Conservation (phyloP, 306 rosid genomes). For the Erythrophleum fordii region DNA sequence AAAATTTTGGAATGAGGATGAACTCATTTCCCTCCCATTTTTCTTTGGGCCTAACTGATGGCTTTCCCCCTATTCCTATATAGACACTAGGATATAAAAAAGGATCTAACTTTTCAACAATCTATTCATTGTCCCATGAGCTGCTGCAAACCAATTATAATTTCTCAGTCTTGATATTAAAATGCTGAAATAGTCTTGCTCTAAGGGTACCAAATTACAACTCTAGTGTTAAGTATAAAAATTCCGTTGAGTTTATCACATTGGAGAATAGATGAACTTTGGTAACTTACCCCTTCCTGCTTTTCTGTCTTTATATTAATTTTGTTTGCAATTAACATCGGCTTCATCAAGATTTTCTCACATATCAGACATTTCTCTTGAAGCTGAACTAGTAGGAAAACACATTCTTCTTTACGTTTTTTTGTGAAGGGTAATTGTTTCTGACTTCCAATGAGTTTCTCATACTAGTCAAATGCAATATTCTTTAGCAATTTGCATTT, state of each 20-base stretch:
- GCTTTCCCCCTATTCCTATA: neutral
- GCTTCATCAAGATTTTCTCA: conserved; percentile 3
- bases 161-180: conserved; percentile 1
- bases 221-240: neutral
- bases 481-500: conserved; percentile 19
- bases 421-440: neutral
- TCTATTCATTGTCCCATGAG: neutral
- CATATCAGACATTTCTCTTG: conserved; percentile 4
- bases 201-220: neutral
- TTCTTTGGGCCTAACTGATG: neutral
- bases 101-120: neutral
- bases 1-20: neutral
- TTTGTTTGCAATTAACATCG: neutral
- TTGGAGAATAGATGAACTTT: neutral
- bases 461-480: neutral
- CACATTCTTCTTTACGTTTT: neutral
- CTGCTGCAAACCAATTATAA: neutral
- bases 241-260: neutral
- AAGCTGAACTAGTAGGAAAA: conserved; percentile 24
- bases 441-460: neutral
- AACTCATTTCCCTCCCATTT: neutral
- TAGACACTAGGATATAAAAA: neutral
- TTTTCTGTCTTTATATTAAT: neutral
- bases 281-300: neutral
- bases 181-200: neutral